Evolutionary conservation across 257 asterid species (phyloP).

Genomic region (Agastache rugosa): DNA sequence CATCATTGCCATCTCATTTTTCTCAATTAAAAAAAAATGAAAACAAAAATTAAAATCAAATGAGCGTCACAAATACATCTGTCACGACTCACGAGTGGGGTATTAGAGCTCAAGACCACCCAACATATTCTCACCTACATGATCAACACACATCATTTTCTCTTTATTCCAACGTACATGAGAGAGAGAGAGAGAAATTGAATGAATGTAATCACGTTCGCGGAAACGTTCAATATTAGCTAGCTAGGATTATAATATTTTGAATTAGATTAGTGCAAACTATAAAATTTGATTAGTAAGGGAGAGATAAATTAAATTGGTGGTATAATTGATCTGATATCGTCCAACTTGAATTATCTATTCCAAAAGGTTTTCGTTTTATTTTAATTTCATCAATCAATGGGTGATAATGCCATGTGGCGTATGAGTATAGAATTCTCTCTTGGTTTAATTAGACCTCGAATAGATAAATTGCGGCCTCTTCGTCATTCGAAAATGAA

Average conservation of each 20-base stretch:
- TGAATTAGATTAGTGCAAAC: no score
- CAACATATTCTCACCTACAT: not conserved
- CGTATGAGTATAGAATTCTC: slow-evolving; percentile 31
- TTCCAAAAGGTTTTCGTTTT: no score
- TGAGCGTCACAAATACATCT: not conserved
- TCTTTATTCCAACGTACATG: not conserved
- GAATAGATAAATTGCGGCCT: not conserved
- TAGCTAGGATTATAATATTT: no score
- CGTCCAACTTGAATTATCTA: not conserved
- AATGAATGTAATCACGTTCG: not conserved
- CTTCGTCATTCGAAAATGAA: not conserved
- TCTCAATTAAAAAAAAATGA: no score
- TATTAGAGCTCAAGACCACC: not conserved
- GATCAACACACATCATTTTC: not conserved
- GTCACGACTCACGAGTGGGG: not conserved
- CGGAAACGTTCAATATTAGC: not conserved
- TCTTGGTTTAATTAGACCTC: slow-evolving; percentile 10
- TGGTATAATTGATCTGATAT: not conserved
- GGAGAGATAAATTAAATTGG: not conserved
- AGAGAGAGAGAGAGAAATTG: not conserved
- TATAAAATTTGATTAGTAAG: no score
- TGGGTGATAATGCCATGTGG: not conserved
- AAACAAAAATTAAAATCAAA: no score
- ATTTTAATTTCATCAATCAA: not conserved
- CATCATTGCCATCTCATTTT: no score